Conservation (phyloP, 2,329 filamentous ascomycete species). For the Chrysoporthe deuterocubensis region DNA sequence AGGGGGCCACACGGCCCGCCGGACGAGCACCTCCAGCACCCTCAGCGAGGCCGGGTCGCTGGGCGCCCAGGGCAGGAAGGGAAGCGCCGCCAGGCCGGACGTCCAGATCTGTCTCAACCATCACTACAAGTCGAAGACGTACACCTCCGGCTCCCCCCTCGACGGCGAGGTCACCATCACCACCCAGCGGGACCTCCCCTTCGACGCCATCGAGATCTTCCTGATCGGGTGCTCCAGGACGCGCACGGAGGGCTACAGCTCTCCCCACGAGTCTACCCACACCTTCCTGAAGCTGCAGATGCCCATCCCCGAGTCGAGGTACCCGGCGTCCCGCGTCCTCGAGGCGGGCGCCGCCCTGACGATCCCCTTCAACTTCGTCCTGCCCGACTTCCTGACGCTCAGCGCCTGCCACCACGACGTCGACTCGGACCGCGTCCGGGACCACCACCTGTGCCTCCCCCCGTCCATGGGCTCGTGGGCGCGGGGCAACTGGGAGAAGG, state of each 20-base stretch:
- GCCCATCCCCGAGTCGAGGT: conserved; percentile 52
- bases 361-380: conserved; percentile 63
- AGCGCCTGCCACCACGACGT: conserved; percentile 58
- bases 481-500: conserved; percentile 52
- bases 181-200: conserved; percentile 49
- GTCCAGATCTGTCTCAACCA: conserved; percentile 56
- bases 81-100: conserved; percentile 39
- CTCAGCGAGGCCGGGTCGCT: conserved; percentile 26
- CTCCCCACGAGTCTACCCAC: conserved; percentile 53
- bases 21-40: conserved; percentile 25
- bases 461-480: conserved; percentile 47
- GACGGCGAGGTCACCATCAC: conserved; percentile 53
- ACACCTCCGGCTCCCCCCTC: conserved; percentile 58
- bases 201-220: conserved; percentile 57
- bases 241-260: conserved; percentile 54
- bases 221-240: conserved; percentile 57
- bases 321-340: conserved; percentile 53
- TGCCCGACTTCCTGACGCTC: conserved; percentile 61
- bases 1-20: conserved; percentile 7
- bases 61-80: conserved; percentile 24
- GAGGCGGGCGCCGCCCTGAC: conserved; percentile 52
- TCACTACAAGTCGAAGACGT: conserved; percentile 59
- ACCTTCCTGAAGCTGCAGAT: conserved; percentile 61
- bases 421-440: conserved; percentile 49
- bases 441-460: conserved; percentile 57